Conservation (phyloP, 2,329 filamentous ascomycete species). For the Botryotinia calthae region DNA sequence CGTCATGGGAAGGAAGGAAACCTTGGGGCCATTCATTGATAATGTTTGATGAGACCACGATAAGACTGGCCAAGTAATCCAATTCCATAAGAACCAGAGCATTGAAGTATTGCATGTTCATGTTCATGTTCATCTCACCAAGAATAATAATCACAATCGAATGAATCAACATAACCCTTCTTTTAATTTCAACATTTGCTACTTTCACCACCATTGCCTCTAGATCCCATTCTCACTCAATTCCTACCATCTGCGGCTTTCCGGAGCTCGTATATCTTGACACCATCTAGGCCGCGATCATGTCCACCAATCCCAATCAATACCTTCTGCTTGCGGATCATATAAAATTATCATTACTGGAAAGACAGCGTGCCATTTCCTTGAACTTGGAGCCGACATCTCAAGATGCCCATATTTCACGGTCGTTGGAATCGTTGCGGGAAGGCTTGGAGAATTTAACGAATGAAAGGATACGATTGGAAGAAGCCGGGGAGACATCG, state of each 20-base stretch:
- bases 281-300: constrained; percentile 34
- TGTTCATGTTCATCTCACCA: too few species aligned
- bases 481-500: constrained; percentile 63
- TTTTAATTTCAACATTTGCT: background rate
- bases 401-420: constrained; percentile 84
- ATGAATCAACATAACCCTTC: background rate
- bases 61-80: background rate
- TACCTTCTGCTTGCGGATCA: constrained; percentile 93
- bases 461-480: constrained; percentile 60
- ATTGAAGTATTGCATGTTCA: too few species aligned
- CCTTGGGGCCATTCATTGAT: background rate
- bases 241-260: background rate
- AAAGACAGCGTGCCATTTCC: constrained; percentile 81
- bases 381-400: constrained; percentile 68
- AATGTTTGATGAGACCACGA: background rate
- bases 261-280: background rate
- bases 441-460: constrained; percentile 73
- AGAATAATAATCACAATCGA: constrained; percentile 3
- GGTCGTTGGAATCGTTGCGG: constrained; percentile 81
- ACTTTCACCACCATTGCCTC: background rate
- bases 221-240: background rate
- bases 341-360: constrained; percentile 91
- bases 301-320: constrained; percentile 63
- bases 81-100: too few species aligned
- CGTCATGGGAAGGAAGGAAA: background rate